phyloP scores from a whole-genome alignment of 129 eudicot genomes.

The Sambucus nigra region DNA sequence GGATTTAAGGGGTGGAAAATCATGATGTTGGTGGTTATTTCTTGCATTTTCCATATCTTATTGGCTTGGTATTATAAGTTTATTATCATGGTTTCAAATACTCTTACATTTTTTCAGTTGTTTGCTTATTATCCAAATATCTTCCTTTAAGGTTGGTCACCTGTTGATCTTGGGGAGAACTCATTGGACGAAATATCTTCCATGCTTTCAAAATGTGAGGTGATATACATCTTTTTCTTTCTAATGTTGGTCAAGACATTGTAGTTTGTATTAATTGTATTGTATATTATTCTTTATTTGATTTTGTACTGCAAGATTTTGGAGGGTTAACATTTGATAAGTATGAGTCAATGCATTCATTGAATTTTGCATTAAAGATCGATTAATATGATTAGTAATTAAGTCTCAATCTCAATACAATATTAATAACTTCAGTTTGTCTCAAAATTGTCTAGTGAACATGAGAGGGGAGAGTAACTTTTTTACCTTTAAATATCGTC shows the following conservation, averaged over 20 bases:
- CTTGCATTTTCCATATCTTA: neutral
- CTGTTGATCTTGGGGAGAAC: slow-evolving; percentile 67
- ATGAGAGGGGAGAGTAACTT: too few relatives aligned
- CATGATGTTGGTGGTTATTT: neutral
- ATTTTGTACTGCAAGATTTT: neutral
- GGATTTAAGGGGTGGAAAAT: neutral
- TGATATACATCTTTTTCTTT: slow-evolving; percentile 12
- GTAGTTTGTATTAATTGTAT: neutral
- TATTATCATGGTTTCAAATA: neutral
- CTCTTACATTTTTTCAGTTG: neutral
- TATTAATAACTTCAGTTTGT: neutral
- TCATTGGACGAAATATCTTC: slow-evolving; percentile 50
- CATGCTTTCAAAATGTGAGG: slow-evolving; percentile 62
- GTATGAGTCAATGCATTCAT: neutral
- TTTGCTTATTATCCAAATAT: slow-evolving; percentile 3
- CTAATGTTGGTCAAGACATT: slow-evolving; percentile 6
- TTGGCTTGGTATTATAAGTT: neutral
- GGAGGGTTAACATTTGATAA: neutral
- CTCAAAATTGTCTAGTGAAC: neutral
- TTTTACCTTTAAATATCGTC: too few relatives aligned
- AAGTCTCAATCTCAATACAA: neutral
- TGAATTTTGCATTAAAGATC: neutral
- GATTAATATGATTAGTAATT: neutral
- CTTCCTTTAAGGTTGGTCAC: slow-evolving; percentile 50
- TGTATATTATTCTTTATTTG: neutral